Percentiles rank a stretch among this genome's conserved stretches.
phyloP scores from a whole-genome alignment of 768 basidiomycete genomes.

The Phlegmacium glaucopus region DNA sequence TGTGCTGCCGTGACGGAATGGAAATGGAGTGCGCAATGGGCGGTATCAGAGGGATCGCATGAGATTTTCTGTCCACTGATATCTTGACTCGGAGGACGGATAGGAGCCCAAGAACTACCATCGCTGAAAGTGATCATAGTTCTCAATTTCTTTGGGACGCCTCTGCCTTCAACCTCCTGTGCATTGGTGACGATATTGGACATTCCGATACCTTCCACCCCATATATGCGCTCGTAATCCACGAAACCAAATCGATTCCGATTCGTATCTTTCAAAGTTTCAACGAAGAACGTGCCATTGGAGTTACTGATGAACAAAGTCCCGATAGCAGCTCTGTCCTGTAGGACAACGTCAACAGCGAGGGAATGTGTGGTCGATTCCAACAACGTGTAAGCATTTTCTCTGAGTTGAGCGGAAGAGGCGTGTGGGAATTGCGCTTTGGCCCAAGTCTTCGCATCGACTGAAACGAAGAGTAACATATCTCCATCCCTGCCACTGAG shows the following conservation, averaged over 20 bases:
- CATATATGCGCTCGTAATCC: constrained; percentile 87
- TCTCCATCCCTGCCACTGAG: constrained; percentile 54
- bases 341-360: constrained; percentile 88
- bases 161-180: constrained; percentile 74
- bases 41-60: constrained; percentile 57
- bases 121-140: constrained; percentile 91
- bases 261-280: constrained; percentile 90
- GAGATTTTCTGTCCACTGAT: constrained; percentile 54
- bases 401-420: constrained; percentile 69
- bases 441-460: constrained; percentile 83
- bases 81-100: constrained; percentile 58
- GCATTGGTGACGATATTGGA: constrained; percentile 86
- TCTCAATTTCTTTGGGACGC: constrained; percentile 67
- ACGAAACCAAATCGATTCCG: constrained; percentile 86
- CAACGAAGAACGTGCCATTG: constrained; percentile 93
- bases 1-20: constrained; percentile 92
- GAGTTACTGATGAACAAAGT: constrained; percentile 95
- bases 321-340: constrained; percentile 64
- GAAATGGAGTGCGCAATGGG: constrained; percentile 80
- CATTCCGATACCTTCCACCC: constrained; percentile 86
- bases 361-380: constrained; percentile 93
- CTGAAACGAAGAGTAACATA: constrained; percentile 82
- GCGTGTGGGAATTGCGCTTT: constrained; percentile 93
- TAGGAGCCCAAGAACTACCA: constrained; percentile 72
- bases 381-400: constrained; percentile 95